Base-by-base conservation (phyloP, 345 rosid species). In the Corymbia maculata region DNA sequence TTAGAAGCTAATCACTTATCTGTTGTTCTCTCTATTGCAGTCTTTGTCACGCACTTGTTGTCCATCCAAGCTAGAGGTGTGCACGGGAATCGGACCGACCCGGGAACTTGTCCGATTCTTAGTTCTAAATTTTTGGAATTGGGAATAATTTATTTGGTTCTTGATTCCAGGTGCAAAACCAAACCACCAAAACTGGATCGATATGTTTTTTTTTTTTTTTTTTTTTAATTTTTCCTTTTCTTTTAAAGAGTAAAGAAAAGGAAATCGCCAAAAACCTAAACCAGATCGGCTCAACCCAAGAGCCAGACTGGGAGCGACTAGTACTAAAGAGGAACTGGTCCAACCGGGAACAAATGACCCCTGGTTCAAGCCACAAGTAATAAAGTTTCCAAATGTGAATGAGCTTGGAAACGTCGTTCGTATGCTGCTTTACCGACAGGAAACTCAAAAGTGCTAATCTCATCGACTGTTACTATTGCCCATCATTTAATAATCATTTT, bases 171-270 rank as follows among this genome's bases (percentile, higher is more conserved):
- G 22, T 9, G 11, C 0, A 53, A 1, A 53, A 53, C 6, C 64
- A 4, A 22, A 57, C 0, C 0, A 28, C 6, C n/a, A 11, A 57
- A 21, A 22, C 2, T 1, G 1, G 61, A 55, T 12, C 5, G 0
- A 22, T 22, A 55, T 4, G 61, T 5, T 21, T 8, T 22, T 21
- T 52, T 52, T 14, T 51, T 12, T 12, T 21, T 55, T 55, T 21
- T 21, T 3, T 21, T 8, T 47, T 47, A 47, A 47, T 47, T 47
- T 47, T 47, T 47, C 50, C 61, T 55, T 55, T 55, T 55, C 61
- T 22, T 55, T 55, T 55, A 22, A 10, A 55, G 61, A 55, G 28
- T 55, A 22, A 55, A 22, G 61, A 55, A 55, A 55, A 55, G 11
- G 28, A 55, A 21, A 10, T 55, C 11, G 61, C 4, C 12, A 4